These are phyloP conservation scores for Gymnopilus dilepis DNA, from an alignment of 768 basidiomycete species.

Conservation along the genomic window DNA sequence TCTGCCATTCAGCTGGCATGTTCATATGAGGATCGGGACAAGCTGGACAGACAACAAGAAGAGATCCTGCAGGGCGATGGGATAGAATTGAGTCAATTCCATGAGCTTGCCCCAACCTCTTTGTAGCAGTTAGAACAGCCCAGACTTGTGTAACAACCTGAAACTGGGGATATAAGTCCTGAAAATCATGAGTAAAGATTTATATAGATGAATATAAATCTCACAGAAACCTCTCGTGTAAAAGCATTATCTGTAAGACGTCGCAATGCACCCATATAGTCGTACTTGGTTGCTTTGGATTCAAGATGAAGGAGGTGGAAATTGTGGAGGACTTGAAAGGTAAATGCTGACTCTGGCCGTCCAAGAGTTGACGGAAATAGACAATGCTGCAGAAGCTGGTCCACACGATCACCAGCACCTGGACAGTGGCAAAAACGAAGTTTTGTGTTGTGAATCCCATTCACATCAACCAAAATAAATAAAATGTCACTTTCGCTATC, in stretches of 20 bases:
- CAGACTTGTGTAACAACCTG: slow-evolving; percentile 28
- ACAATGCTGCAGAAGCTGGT: slow-evolving; percentile 28
- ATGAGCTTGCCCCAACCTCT: slow-evolving; percentile 30
- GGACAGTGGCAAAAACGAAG: slow-evolving; percentile 31
- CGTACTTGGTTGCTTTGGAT: slow-evolving; percentile 31
- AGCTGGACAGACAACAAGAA: slow-evolving; percentile 26
- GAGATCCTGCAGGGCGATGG: slow-evolving; percentile 20
- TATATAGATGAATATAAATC: too few relatives aligned
- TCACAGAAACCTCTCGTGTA: slow-evolving; percentile 22
- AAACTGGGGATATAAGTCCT: slow-evolving; percentile 32
- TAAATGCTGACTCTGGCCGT: slow-evolving; percentile 30
- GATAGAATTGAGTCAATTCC: slow-evolving; percentile 24
- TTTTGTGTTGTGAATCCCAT: slow-evolving; percentile 31
- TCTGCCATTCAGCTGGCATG: slow-evolving; percentile 18
- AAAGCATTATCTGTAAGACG: slow-evolving; percentile 30
- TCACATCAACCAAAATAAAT: slow-evolving; percentile 26
- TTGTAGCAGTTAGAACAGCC: slow-evolving; percentile 16
- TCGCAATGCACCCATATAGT: slow-evolving; percentile 29
- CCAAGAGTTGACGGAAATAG: slow-evolving; percentile 33
- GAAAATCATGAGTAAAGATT: too few relatives aligned
- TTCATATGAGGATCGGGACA: slow-evolving; percentile 28
- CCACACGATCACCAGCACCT: slow-evolving; percentile 11
- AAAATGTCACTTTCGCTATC: slow-evolving; percentile 1
- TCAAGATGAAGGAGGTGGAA: slow-evolving; percentile 32
- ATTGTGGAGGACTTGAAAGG: slow-evolving; percentile 25